Evolutionary conservation across 2,329 filamentous ascomycete species (phyloP).

Genomic region (Neocatenulostroma microsporum): DNA sequence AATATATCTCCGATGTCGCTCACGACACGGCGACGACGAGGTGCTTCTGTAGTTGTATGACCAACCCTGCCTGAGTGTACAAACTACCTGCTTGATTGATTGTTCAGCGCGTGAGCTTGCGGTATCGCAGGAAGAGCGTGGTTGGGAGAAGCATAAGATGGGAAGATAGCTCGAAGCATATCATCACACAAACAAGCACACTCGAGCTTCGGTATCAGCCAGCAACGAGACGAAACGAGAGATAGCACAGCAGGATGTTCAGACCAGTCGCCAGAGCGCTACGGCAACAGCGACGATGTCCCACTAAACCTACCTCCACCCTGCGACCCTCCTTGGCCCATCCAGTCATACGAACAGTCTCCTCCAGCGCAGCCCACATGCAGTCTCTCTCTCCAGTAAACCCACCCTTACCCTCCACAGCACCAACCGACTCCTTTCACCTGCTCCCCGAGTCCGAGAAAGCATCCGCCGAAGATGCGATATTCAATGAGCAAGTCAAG

Average conservation of each 20-base stretch:
- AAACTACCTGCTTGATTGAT: too few relatives aligned
- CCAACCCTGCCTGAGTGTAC: too few relatives aligned
- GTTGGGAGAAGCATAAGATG: conserved; percentile 2
- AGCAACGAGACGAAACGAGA: too few relatives aligned
- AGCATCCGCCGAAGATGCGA: conserved; percentile 65
- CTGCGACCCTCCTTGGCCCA: conserved; percentile 9
- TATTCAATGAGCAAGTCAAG: conserved; percentile 79
- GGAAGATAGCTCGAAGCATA: conserved; percentile 11
- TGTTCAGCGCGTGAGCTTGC: too few relatives aligned
- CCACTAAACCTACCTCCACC: too few relatives aligned
- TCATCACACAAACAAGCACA: conserved; percentile 7
- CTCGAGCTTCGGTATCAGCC: too few relatives aligned
- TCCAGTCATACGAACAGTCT: conserved; percentile 16
- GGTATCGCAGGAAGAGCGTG: neutral
- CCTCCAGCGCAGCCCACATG: conserved; percentile 33
- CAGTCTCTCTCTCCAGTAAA: conserved; percentile 46
- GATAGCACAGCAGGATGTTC: conserved; percentile 25
- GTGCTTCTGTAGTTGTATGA: neutral
- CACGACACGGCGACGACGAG: neutral
- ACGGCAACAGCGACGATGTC: conserved; percentile 21
- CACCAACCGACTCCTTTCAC: conserved; percentile 74
- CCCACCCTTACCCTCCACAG: conserved; percentile 53
- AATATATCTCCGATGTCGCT: conserved; percentile 6
- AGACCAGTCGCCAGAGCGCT: conserved; percentile 22
- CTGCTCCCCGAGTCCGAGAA: conserved; percentile 72